phyloP scores from a whole-genome alignment of 108 stramenopile species.

The Thalassiosira profunda region DNA sequence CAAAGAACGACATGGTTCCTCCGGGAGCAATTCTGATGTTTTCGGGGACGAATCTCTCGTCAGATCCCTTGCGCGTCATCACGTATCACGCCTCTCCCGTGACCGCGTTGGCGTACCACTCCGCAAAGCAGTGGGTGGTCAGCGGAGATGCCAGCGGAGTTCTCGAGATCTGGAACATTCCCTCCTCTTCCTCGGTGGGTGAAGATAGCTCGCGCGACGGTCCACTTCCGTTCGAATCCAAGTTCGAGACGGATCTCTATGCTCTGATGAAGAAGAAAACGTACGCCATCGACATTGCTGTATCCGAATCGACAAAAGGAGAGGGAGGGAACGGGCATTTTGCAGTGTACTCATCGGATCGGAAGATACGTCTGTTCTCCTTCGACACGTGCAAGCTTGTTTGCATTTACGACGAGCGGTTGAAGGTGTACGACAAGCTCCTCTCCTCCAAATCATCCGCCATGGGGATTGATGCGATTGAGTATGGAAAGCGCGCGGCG shows the following conservation, averaged over 20 bases:
- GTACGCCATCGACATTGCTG: conserved; percentile 60
- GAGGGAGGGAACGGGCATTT: conserved; percentile 37
- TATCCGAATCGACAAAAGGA: conserved; percentile 48
- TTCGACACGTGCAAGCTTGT: conserved; percentile 80
- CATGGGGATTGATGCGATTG: conserved; percentile 86
- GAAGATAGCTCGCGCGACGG: conserved; percentile 7
- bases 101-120: conserved; percentile 74
- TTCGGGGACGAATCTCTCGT: conserved; percentile 52
- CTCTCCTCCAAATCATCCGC: conserved; percentile 28
- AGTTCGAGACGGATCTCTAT: conserved; percentile 94
- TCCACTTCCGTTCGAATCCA: conserved; percentile 62
- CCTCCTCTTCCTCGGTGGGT: conserved; percentile 9
- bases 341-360: conserved; percentile 83
- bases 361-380: conserved; percentile 87
- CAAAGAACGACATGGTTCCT: conserved; percentile 16
- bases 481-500: conserved; percentile 90
- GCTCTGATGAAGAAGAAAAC: conserved; percentile 91
- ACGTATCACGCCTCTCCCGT: conserved; percentile 86
- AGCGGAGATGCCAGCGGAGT: conserved; percentile 89
- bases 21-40: conserved; percentile 55
- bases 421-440: conserved; percentile 69
- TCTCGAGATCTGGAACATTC: conserved; percentile 92
- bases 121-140: conserved; percentile 62
- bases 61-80: conserved; percentile 62
- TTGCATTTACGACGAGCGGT: conserved; percentile 90